Evolutionary conservation across 2,329 filamentous ascomycete genomes (phyloP), one percentile per base, ranked within the genome.

Genomic region (Tolypocladium cylindrosporum): DNA sequence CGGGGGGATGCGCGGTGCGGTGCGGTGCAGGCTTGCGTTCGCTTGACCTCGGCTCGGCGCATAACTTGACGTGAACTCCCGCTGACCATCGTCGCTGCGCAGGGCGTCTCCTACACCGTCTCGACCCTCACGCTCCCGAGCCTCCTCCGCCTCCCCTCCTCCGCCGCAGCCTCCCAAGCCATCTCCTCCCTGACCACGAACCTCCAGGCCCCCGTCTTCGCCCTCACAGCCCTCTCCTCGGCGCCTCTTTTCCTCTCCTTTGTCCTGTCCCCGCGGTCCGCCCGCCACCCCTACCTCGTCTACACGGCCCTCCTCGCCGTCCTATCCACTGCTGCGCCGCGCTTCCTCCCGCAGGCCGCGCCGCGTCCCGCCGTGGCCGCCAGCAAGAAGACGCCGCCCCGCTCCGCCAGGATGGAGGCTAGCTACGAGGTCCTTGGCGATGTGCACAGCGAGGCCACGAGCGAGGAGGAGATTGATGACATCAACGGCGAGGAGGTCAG

Each of bases 101-200:
- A 97, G 93, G 93, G 93, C 72, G 82, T 94, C 60, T 96, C 92
- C 55, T 95, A 93, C 76, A 88, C 91, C 54, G 83, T 94, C 65
- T 88, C 88, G 27, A 83, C 85, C 60, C 77, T 95, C 62, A 86
- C 90, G 34, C 83, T 96, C 60, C 92, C 93, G 21, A 82, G 89
- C 7, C 85, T 97, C 58, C 85, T 93, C 65, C 82, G 85, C 57
- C 88, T 97, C 54, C 89, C 91, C 11, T 90, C 89, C 55, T 88
- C 92, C 54, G 77, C 82, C 59, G 78, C 81, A 57, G 90, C 89
- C 61, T 80, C 85, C 53, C 84, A 85, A 68, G 86, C 89, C 65
- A 86, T 95, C 70, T 76, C 81, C 63, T 83, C 84, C 67, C 81
- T 95, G 60, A 81, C 83, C 61, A 75, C 79, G 53, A 79, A 83